A percentile compares a stretch with the other conserved stretches of the same genome.
phyloP scores from a whole-genome alignment of 176 grass and related monocot species.

The Cenchrus fungigraminus region DNA sequence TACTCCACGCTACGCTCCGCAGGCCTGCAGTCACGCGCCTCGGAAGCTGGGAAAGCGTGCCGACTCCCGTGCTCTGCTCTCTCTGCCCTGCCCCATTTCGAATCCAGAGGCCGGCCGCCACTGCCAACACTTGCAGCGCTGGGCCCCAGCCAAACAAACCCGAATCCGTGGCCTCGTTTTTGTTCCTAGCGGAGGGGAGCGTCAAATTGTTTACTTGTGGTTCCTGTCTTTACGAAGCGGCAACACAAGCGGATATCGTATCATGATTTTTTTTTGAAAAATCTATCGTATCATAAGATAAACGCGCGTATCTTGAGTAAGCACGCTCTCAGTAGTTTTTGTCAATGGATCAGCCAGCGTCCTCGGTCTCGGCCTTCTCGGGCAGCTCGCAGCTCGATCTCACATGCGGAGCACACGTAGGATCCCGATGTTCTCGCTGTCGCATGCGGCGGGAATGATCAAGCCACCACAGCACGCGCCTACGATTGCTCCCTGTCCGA shows the following conservation, averaged over 20 bases:
- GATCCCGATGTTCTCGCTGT: background rate
- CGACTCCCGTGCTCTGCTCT: too few species aligned
- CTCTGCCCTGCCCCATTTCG: background rate
- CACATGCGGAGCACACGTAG: constrained; percentile 43
- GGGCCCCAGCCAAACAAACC: too few species aligned
- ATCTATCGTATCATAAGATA: background rate
- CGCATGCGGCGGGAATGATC: background rate
- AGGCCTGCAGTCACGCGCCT: background rate
- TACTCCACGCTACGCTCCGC: background rate
- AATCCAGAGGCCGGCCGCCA: background rate
- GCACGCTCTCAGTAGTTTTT: background rate
- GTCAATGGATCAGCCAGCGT: background rate
- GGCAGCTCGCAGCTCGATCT: background rate
- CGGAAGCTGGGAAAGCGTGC: background rate
- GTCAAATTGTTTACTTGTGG: too few species aligned
- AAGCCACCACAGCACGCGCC: background rate
- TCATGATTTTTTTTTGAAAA: too few species aligned
- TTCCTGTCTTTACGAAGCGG: background rate
- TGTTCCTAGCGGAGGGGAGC: too few species aligned
- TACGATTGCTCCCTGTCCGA: background rate
- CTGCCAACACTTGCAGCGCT: background rate
- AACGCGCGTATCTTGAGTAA: background rate
- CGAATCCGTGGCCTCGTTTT: too few species aligned
- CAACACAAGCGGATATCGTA: background rate
- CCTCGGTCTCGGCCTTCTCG: background rate